Percentiles rank a stretch among this genome's conserved stretches.
Evolutionary conservation across 2,329 filamentous ascomycete species (phyloP).

Genomic region (Talaromyces atroroseus): DNA sequence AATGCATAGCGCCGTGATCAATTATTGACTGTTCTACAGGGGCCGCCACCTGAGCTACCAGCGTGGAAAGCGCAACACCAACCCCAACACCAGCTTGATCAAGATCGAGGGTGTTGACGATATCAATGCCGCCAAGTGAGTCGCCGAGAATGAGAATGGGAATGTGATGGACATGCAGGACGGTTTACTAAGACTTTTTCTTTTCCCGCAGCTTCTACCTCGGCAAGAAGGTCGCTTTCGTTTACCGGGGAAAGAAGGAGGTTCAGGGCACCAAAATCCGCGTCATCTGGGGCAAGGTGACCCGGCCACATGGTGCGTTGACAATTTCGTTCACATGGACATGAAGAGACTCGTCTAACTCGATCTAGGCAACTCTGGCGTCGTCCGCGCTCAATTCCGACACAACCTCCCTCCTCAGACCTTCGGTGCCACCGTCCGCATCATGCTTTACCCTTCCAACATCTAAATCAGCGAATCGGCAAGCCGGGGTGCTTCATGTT

Average conservation of each 20-base stretch:
- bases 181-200: conserved; percentile 20
- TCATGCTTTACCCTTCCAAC: conserved; percentile 97
- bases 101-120: conserved; percentile 98
- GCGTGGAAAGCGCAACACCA: conserved; percentile 86
- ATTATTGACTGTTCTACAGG: conserved; percentile 51
- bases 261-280: conserved; percentile 97
- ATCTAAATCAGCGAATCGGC: conserved; percentile 58
- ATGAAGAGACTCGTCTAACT: background rate
- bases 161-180: conserved; percentile 22
- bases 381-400: conserved; percentile 96
- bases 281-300: conserved; percentile 99
- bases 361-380: conserved; percentile 80
- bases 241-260: conserved; percentile 94
- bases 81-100: conserved; percentile 83
- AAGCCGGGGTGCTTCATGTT: conserved; percentile 11
- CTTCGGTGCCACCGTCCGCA: conserved; percentile 91
- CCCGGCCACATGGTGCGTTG: conserved; percentile 79
- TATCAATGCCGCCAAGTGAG: conserved; percentile 77
- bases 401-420: conserved; percentile 93
- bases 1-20: conserved; percentile 6
- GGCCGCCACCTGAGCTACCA: conserved; percentile 98
- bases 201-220: conserved; percentile 71
- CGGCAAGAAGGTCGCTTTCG: conserved; percentile 97
- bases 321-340: background rate
- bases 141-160: conserved; percentile 5